A percentile compares a stretch with the other conserved stretches of the same genome.
phyloP scores from a whole-genome alignment of 1,284 basidiomycete genomes.

The Sutorius eximius region DNA sequence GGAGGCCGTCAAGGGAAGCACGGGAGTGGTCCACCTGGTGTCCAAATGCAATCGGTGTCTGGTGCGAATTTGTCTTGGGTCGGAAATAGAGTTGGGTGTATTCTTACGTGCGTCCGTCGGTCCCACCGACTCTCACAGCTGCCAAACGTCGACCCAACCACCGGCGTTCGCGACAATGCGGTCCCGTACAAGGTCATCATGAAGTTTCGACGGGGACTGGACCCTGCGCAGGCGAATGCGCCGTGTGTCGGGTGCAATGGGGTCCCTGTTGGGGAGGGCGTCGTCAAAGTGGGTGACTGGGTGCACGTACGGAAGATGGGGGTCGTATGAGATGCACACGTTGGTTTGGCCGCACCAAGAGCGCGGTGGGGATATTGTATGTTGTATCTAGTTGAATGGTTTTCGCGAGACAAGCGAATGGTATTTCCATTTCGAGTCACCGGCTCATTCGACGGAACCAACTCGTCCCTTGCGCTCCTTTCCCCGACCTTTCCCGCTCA shows the following conservation, averaged over 20 bases:
- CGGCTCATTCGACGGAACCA: background rate
- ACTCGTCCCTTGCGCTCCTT: background rate
- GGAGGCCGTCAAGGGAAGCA: constrained; percentile 21
- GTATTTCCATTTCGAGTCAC: constrained; percentile 16
- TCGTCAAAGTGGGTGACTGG: constrained; percentile 56
- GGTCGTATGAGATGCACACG: constrained; percentile 7
- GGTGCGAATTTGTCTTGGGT: constrained; percentile 45
- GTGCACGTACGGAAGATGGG: constrained; percentile 49
- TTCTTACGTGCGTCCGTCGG: constrained; percentile 8
- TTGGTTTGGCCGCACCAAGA: background rate
- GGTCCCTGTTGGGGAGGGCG: constrained; percentile 47
- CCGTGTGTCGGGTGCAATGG: constrained; percentile 68
- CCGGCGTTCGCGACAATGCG: constrained; percentile 64
- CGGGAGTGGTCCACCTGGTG: constrained; percentile 54
- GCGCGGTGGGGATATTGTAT: background rate
- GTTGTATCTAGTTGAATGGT: no score
- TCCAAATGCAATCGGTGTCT: constrained; percentile 69
- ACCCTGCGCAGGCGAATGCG: constrained; percentile 46
- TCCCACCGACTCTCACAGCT: constrained; percentile 44
- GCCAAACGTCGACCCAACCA: constrained; percentile 66
- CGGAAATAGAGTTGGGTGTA: background rate
- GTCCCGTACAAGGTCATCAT: constrained; percentile 73
- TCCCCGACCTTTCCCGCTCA: background rate
- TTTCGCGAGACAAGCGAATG: background rate
- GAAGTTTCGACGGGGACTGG: constrained; percentile 62